These are phyloP conservation scores for Yarrowia sp. DNA, from an alignment of 805 yeast species.

Conservation along the genomic window DNA sequence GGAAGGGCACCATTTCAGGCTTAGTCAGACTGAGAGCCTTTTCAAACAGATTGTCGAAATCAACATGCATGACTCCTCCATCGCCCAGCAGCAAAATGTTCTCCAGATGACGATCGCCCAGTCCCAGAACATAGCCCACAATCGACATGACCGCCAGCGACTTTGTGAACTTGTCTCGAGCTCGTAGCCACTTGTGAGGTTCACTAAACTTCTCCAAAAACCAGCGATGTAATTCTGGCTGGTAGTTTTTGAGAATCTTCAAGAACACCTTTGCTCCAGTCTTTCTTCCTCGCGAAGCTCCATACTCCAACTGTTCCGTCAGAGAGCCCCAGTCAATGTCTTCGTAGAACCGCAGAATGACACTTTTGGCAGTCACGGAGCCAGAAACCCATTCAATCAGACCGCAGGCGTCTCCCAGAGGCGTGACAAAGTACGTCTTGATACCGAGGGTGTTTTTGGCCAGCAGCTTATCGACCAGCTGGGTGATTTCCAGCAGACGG, in stretches of 20 bases:
- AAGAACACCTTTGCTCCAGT: conserved; percentile 34
- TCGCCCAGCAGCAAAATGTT: conserved; percentile 72
- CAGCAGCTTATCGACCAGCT: conserved; percentile 74
- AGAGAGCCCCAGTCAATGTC: conserved; percentile 30
- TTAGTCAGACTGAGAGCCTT: conserved; percentile 64
- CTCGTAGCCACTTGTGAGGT: conserved; percentile 80
- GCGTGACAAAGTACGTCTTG: conserved; percentile 81
- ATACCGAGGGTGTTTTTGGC: conserved; percentile 61
- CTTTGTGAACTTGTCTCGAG: conserved; percentile 68
- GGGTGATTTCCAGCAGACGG: conserved; percentile 85
- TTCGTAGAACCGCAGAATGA: conserved; percentile 47
- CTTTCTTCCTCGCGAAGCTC: background rate
- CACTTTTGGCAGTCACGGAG: conserved; percentile 66
- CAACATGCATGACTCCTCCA: conserved; percentile 88
- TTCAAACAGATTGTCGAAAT: conserved; percentile 93
- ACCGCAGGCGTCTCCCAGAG: conserved; percentile 82
- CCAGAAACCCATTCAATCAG: conserved; percentile 85
- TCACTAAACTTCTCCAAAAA: conserved; percentile 85
- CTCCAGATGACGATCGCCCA: conserved; percentile 96
- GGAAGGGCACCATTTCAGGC: conserved; percentile 93
- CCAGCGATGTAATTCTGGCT: conserved; percentile 72
- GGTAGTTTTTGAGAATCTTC: conserved; percentile 38
- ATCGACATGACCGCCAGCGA: conserved; percentile 95
- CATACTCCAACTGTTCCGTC: conserved; percentile 25
- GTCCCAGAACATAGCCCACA: conserved; percentile 88